Conservation (phyloP, 108 stramenopile genomes). For the Conticribra guillardii region DNA sequence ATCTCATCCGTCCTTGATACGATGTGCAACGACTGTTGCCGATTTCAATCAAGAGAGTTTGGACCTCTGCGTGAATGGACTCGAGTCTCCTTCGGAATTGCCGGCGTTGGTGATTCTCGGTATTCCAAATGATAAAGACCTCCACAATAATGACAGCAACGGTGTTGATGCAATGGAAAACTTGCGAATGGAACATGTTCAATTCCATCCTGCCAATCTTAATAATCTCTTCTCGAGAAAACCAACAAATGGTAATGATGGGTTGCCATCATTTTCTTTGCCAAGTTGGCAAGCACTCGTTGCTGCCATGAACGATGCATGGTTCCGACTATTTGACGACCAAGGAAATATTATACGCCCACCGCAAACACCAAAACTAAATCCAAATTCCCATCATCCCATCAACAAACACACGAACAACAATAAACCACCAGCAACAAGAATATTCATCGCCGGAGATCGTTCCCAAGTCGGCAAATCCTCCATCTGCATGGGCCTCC, state of each 20-base stretch:
- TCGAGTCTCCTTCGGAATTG: neutral
- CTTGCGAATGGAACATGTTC: neutral
- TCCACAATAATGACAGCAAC: too few species aligned
- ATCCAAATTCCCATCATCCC: neutral
- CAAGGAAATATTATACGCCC: constrained; percentile 18
- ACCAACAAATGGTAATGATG: too few species aligned
- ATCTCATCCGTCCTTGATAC: neutral
- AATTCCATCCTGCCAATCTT: neutral
- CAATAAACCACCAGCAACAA: constrained; percentile 38
- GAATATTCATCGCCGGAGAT: constrained; percentile 90
- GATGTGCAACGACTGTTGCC: too few species aligned
- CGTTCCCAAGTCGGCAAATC: constrained; percentile 94
- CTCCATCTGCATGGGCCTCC: constrained; percentile 81
- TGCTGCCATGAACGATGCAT: constrained; percentile 15
- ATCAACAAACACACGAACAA: neutral
- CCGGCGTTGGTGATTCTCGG: neutral
- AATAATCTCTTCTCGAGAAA: neutral
- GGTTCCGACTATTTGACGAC: constrained; percentile 33
- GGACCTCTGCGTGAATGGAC: neutral
- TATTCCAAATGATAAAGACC: too few species aligned
- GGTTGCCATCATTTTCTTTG: too few species aligned
- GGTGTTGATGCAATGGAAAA: neutral
- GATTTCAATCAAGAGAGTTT: neutral
- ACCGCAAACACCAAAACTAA: neutral
- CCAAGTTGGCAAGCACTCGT: constrained; percentile 4